Evolutionary conservation across 2,329 filamentous ascomycete species (phyloP).

Genomic region (Diaporthe helianthi): DNA sequence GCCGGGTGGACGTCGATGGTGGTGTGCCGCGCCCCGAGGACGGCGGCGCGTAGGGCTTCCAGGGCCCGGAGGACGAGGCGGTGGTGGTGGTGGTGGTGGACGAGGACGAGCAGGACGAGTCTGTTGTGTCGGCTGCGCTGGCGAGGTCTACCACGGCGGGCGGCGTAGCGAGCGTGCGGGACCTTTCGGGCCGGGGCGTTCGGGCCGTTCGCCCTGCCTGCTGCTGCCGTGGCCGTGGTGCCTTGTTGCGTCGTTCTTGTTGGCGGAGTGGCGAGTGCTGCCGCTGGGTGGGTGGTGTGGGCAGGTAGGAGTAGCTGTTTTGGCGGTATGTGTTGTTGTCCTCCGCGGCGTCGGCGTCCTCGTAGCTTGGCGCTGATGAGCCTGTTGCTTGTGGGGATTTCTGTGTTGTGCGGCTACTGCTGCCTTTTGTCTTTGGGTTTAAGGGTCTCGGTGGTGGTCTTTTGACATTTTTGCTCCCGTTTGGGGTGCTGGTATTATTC

Average conservation of each 20-base stretch:
- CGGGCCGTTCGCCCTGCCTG: background rate
- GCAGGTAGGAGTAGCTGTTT: conserved; percentile 18
- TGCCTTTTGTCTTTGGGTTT: background rate
- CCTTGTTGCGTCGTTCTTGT: conserved; percentile 1
- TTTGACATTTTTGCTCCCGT: background rate
- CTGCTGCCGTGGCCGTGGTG: background rate
- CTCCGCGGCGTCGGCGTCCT: conserved; percentile 9
- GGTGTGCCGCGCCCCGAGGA: conserved; percentile 2
- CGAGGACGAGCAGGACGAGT: conserved; percentile 2
- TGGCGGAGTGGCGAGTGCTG: conserved; percentile 19
- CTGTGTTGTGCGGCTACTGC: background rate
- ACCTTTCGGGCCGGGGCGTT: background rate
- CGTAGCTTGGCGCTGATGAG: conserved; percentile 22
- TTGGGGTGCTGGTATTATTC: background rate
- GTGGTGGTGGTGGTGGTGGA: background rate
- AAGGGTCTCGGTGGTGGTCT: background rate
- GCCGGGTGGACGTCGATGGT: background rate
- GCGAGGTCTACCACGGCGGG: background rate
- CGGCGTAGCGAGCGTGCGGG: conserved; percentile 6
- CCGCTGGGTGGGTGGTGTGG: conserved; percentile 12
- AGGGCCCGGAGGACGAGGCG: conserved; percentile 16
- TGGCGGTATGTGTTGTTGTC: background rate
- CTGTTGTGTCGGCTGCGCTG: background rate
- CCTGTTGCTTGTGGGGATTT: background rate
- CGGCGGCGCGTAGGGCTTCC: background rate